Conservation (phyloP, 2,329 filamentous ascomycete species). For the Sporothrix variecibatus region DNA sequence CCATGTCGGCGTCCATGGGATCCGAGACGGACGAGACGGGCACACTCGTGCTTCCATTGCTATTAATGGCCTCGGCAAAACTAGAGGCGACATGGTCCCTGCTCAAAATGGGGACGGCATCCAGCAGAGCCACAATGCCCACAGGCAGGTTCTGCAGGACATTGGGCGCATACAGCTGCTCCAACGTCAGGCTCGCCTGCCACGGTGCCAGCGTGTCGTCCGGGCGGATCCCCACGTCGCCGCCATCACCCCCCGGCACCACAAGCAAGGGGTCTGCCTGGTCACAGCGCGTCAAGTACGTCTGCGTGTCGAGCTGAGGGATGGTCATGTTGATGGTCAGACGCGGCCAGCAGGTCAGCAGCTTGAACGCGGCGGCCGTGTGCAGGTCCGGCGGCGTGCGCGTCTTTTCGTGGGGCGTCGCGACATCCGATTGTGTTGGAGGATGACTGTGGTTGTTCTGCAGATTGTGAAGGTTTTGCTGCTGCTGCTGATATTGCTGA, state of each 20-base stretch:
- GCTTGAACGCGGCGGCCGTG: conserved; percentile 1
- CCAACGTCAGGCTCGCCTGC: background rate
- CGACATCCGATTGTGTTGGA: background rate
- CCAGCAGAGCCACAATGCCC: background rate
- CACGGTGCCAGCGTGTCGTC: background rate
- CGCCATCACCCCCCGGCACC: background rate
- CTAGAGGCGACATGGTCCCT: background rate
- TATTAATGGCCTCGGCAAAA: background rate
- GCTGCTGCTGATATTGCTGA: background rate
- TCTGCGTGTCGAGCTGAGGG: background rate
- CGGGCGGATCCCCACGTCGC: background rate
- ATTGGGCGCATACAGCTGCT: background rate
- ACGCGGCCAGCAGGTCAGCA: conserved; percentile 4
- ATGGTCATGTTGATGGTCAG: conserved; percentile 7
- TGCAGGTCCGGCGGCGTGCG: background rate
- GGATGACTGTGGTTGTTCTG: background rate
- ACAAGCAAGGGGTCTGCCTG: background rate
- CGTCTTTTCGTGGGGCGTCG: background rate
- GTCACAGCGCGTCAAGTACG: background rate
- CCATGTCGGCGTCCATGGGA: background rate
- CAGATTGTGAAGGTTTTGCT: background rate
- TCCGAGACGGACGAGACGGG: background rate
- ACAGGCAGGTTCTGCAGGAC: conserved; percentile 2
- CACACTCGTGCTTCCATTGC: background rate
- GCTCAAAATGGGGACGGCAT: background rate